Conservation (phyloP, 2,329 filamentous ascomycete genomes). For the Neobulgaria alba region DNA sequence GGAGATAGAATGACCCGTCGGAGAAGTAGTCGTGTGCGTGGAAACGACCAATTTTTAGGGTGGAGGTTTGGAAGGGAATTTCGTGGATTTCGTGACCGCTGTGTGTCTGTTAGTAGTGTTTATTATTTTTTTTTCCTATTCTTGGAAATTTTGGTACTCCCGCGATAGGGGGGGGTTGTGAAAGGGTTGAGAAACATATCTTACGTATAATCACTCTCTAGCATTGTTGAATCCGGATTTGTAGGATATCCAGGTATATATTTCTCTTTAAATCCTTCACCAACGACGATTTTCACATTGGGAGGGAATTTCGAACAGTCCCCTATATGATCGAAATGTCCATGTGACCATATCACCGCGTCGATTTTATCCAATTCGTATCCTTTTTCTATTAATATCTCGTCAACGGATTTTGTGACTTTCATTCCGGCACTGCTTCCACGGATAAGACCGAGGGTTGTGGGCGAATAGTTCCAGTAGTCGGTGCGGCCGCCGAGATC, state of each 20-base stretch:
- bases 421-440: not conserved
- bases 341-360: not conserved
- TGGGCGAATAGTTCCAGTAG: conserved; percentile 16
- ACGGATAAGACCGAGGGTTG: not conserved
- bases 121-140: not conserved
- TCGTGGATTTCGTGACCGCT: not conserved
- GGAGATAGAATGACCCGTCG: not conserved
- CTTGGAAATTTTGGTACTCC: not conserved
- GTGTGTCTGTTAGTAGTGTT: too few species aligned
- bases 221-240: not conserved
- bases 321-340: not conserved
- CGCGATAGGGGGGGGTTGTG: too few species aligned
- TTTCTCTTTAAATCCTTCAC: too few species aligned
- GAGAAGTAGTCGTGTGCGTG: not conserved
- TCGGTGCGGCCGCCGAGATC: conserved; percentile 23
- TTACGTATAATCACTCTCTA: not conserved
- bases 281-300: not conserved
- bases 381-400: not conserved
- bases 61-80: not conserved
- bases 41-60: not conserved
- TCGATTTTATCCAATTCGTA: not conserved
- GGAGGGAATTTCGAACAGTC: not conserved
- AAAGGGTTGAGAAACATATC: too few species aligned
- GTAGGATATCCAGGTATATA: not conserved
- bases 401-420: not conserved